Evolutionary conservation across 2,329 filamentous ascomycete genomes (phyloP).

Genomic region (Trichoderma lentiforme): DNA sequence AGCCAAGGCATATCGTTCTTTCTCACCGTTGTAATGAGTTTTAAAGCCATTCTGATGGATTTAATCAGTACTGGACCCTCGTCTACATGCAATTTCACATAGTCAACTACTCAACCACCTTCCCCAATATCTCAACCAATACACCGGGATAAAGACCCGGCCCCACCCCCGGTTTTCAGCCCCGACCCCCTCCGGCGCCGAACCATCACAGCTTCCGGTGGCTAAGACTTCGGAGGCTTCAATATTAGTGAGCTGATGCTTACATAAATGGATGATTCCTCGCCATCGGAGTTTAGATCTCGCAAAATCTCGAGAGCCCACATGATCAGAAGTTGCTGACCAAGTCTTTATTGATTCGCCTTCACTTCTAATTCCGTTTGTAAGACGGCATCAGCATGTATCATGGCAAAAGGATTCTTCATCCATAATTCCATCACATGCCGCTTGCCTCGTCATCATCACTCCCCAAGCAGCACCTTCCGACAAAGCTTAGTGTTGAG

Average conservation of each 20-base stretch:
- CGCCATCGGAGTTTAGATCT: not conserved
- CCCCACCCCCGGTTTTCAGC: not conserved
- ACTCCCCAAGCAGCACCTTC: not conserved
- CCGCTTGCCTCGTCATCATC: not conserved
- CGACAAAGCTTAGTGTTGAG: not conserved
- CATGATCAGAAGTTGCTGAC: not conserved
- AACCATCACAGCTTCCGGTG: not conserved
- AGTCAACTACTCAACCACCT: not conserved
- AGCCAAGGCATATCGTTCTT: not conserved
- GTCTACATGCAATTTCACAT: not conserved
- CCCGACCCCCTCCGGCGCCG: not conserved
- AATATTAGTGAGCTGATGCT: not conserved
- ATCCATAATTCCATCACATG: not conserved
- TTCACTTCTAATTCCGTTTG: not conserved
- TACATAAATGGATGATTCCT: not conserved
- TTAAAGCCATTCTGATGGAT: not conserved
- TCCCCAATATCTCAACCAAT: not conserved
- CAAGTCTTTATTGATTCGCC: not conserved
- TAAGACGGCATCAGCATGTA: not conserved
- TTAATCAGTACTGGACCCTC: rapidly evolving
- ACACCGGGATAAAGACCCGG: not conserved
- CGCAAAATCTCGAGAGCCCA: not conserved
- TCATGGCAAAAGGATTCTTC: not conserved
- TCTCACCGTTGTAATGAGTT: not conserved
- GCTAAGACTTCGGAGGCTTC: not conserved